Evolutionary conservation across 768 basidiomycete species (phyloP).

Genomic region (Phlegmacium glaucopus): DNA sequence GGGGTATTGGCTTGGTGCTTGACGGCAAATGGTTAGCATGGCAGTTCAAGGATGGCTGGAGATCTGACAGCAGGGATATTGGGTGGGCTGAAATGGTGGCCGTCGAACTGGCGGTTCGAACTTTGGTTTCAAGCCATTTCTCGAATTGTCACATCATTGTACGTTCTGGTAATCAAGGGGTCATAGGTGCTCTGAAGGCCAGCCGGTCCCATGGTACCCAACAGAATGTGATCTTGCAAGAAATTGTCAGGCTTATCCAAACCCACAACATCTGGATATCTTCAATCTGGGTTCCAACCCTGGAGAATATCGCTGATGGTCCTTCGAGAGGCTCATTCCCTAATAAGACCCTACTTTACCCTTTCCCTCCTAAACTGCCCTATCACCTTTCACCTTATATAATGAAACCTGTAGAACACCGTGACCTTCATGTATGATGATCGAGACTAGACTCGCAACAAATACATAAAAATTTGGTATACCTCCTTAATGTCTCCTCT

Average conservation of each 20-base stretch:
- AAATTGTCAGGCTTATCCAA: neutral
- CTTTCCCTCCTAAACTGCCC: too few species aligned
- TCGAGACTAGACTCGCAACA: too few species aligned
- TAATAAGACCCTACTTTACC: too few species aligned
- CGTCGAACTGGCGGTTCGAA: slow-evolving; percentile 19
- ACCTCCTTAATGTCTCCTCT: too few species aligned
- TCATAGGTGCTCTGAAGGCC: slow-evolving; percentile 25
- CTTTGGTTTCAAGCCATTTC: neutral
- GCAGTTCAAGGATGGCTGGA: slow-evolving; percentile 12
- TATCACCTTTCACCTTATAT: too few species aligned
- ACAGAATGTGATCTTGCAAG: slow-evolving; percentile 10
- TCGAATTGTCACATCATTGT: slow-evolving; percentile 19
- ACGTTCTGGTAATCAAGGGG: slow-evolving; percentile 31
- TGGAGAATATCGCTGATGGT: too few species aligned
- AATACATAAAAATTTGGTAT: too few species aligned
- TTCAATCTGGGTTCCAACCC: too few species aligned
- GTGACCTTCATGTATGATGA: too few species aligned
- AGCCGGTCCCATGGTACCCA: slow-evolving; percentile 13
- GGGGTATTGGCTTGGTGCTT: slow-evolving; percentile 35
- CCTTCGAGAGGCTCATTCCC: too few species aligned
- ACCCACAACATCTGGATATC: neutral
- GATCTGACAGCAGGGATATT: slow-evolving; percentile 13
- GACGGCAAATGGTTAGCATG: slow-evolving; percentile 27
- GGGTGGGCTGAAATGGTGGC: slow-evolving; percentile 25
- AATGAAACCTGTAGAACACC: too few species aligned